Evolutionary conservation across 768 basidiomycete species (phyloP).

Genomic region (Mycena pura): DNA sequence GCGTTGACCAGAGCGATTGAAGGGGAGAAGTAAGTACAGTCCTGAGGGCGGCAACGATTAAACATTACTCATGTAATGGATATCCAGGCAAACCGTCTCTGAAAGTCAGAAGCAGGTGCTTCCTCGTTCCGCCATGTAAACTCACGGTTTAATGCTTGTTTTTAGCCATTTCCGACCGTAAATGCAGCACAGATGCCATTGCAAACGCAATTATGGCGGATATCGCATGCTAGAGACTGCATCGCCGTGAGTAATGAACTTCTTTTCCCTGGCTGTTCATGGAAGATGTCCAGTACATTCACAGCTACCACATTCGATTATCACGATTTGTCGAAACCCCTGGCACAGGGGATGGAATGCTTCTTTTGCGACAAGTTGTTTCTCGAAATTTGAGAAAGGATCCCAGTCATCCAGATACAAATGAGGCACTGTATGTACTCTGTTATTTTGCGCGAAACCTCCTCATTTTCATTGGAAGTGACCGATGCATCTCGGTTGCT

Average conservation of each 20-base stretch:
- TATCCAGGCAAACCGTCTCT: too few species aligned
- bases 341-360: not conserved
- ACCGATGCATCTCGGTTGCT: not conserved
- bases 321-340: not conserved
- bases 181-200: not conserved
- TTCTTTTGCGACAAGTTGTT: not conserved
- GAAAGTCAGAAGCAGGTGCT: too few species aligned
- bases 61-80: too few species aligned
- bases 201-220: not conserved
- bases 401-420: not conserved
- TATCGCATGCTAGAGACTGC: slow-evolving; percentile 1
- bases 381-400: not conserved
- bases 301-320: not conserved
- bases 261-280: not conserved
- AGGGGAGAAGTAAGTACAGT: slow-evolving; percentile 1
- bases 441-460: too few species aligned
- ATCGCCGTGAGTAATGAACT: not conserved
- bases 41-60: too few species aligned
- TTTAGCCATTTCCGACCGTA: too few species aligned
- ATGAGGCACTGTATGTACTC: not conserved
- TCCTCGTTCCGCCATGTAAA: too few species aligned
- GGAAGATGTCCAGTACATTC: not conserved
- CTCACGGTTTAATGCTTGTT: too few species aligned
- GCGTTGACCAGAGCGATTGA: not conserved
- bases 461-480: not conserved